Evolutionary conservation across 495 filamentous ascomycete genomes (phyloP).

Genomic region (Penicillium arizonense): DNA sequence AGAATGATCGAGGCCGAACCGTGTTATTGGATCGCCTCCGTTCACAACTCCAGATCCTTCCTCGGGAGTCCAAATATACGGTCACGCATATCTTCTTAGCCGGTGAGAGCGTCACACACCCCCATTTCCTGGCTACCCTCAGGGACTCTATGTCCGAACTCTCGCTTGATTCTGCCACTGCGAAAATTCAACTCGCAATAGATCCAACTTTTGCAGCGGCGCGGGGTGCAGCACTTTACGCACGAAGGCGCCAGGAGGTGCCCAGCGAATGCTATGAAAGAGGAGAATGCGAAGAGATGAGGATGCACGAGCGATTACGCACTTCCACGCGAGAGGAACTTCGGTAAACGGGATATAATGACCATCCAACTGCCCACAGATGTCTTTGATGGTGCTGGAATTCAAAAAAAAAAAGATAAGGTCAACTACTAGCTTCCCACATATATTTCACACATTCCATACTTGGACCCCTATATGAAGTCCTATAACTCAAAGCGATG

Average conservation of each 20-base stretch:
- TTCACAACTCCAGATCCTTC: conserved; percentile 10
- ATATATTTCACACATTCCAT: no score
- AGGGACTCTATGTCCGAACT: conserved; percentile 8
- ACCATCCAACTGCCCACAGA: no score
- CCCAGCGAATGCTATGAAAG: conserved; percentile 9
- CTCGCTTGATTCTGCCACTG: neutral
- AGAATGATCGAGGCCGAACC: neutral
- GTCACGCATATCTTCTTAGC: conserved; percentile 11
- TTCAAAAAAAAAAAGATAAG: no score
- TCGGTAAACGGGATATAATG: neutral
- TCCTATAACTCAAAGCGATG: no score
- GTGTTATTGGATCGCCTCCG: conserved; percentile 8
- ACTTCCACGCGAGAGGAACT: neutral
- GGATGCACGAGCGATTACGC: neutral
- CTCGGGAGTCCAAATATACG: conserved; percentile 1
- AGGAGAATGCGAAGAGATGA: conserved; percentile 1
- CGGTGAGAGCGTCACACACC: conserved; percentile 11
- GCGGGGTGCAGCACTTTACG: conserved; percentile 13
- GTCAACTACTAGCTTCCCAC: no score
- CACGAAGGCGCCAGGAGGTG: conserved; percentile 16
- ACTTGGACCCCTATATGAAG: no score
- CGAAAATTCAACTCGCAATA: neutral
- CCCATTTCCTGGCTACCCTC: conserved; percentile 6
- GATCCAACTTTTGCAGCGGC: conserved; percentile 15
- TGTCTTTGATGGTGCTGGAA: no score